Conservation (phyloP, 1,284 basidiomycete genomes). For the Coniophora puteana region DNA sequence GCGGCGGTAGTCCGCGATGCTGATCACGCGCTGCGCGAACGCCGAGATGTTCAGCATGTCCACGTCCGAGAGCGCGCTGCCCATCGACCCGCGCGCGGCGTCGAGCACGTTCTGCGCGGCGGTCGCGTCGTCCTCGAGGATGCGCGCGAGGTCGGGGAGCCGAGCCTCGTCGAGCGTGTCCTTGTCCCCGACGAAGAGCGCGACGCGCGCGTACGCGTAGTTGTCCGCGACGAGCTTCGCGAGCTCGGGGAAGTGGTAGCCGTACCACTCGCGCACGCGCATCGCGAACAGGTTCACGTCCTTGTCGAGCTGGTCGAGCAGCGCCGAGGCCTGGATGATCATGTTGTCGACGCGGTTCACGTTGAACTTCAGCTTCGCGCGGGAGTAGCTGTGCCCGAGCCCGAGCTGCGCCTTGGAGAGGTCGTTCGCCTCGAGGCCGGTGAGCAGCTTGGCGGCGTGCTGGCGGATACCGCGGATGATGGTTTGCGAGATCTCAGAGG, state of each 20-base stretch:
- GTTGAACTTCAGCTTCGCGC: conserved; percentile 99
- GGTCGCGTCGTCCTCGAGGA: conserved; percentile 86
- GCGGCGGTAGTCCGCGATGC: conserved; percentile 93
- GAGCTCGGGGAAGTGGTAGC: conserved; percentile 99
- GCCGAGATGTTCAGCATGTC: conserved; percentile 96
- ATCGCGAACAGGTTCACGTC: conserved; percentile 99
- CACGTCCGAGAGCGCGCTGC: conserved; percentile 87
- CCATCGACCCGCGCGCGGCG: conserved; percentile 94
- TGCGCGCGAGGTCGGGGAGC: conserved; percentile 76
- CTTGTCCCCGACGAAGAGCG: conserved; percentile 91
- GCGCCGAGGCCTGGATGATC: conserved; percentile 99
- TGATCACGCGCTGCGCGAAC: conserved; percentile 90
- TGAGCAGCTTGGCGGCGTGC: conserved; percentile 90
- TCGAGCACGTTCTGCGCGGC: conserved; percentile 94
- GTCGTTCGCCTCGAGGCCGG: conserved; percentile 87
- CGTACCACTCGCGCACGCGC: conserved; percentile 99
- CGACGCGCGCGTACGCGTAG: conserved; percentile 89
- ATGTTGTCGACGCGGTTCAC: conserved; percentile 99
- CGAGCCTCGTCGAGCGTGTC: conserved; percentile 73
- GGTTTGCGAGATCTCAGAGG: conserved; percentile 84
- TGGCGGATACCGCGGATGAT: conserved; percentile 92
- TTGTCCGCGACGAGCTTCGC: conserved; percentile 94
- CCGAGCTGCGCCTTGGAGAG: conserved; percentile 93
- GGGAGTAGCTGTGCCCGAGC: conserved; percentile 96
- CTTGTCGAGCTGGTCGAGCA: conserved; percentile 99